Conservation (phyloP, 169 alveolate species). For the Plasmodium falciparum region DNA sequence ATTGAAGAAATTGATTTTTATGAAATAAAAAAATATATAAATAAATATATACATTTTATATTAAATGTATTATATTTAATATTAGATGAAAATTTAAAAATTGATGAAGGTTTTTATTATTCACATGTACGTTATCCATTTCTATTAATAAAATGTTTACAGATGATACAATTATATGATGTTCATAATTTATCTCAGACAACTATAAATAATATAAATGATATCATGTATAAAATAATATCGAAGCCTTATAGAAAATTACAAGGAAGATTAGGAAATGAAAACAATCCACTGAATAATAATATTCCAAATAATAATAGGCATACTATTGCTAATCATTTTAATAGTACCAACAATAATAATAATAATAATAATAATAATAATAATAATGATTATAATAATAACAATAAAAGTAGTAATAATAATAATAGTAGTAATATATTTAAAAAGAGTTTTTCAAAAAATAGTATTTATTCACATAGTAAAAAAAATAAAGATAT, state of each 20-base stretch:
- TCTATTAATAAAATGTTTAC: slow-evolving; percentile 48
- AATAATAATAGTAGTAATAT: neutral
- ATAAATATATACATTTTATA: slow-evolving; percentile 55
- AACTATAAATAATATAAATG: slow-evolving; percentile 54
- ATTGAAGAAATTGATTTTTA: slow-evolving; percentile 38
- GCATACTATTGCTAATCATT: slow-evolving; percentile 22
- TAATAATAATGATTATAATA: neutral
- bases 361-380: slow-evolving; percentile 11
- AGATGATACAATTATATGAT: slow-evolving; percentile 59
- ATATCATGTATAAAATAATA: slow-evolving; percentile 28
- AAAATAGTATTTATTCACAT: slow-evolving; percentile 18
- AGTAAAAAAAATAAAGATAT: slow-evolving; percentile 15
- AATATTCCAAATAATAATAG: neutral
- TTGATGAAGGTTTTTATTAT: slow-evolving; percentile 58
- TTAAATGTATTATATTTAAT: slow-evolving; percentile 37
- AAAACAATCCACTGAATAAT: neutral
- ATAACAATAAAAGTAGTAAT: neutral
- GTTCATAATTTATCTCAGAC: slow-evolving; percentile 20
- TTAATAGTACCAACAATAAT: slow-evolving; percentile 1
- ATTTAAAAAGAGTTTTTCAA: slow-evolving; percentile 29
- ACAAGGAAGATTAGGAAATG: slow-evolving; percentile 21
- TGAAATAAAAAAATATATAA: slow-evolving; percentile 50
- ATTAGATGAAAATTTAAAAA: slow-evolving; percentile 58
- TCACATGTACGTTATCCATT: slow-evolving; percentile 48
- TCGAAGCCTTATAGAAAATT: slow-evolving; percentile 40